These are phyloP conservation scores for Aureobasidium pullulans DNA, from an alignment of 2,329 filamentous ascomycete genomes.

Conservation along the genomic window DNA sequence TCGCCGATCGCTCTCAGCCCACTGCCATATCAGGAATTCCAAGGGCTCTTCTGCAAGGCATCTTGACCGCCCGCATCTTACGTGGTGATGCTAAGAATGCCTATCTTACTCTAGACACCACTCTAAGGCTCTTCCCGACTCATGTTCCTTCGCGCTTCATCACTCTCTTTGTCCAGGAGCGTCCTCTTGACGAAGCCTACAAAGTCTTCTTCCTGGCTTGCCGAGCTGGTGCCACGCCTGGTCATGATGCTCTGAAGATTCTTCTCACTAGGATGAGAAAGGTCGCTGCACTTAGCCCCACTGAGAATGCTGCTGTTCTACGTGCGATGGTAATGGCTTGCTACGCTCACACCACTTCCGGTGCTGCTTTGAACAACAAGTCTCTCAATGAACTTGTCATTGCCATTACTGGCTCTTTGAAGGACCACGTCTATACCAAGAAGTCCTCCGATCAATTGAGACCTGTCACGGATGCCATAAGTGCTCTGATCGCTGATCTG, in stretches of 20 bases:
- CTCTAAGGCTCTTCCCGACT: conserved; percentile 39
- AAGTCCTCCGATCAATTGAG: conserved; percentile 18
- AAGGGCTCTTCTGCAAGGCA: conserved; percentile 40
- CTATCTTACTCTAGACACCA: conserved; percentile 44
- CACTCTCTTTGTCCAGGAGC: conserved; percentile 37
- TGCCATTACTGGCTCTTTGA: conserved; percentile 23
- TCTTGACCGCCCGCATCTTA: conserved; percentile 40
- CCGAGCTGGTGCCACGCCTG: conserved; percentile 34
- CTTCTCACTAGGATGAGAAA: conserved; percentile 28
- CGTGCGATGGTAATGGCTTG: conserved; percentile 35
- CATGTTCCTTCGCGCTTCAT: conserved; percentile 36
- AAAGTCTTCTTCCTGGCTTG: conserved; percentile 42
- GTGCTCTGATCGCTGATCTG: conserved; percentile 22
- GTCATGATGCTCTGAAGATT: conserved; percentile 25
- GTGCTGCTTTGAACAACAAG: conserved; percentile 29
- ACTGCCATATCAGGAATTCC: conserved; percentile 31
- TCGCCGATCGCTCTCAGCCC: conserved; percentile 34
- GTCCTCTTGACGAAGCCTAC: conserved; percentile 41
- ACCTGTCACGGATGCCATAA: conserved; percentile 20
- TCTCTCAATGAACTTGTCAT: conserved; percentile 34
- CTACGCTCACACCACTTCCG: conserved; percentile 35
- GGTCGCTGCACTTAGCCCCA: not conserved
- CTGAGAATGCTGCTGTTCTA: conserved; percentile 20
- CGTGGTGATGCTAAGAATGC: conserved; percentile 40
- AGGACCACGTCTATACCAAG: conserved; percentile 17